phyloP scores from a whole-genome alignment of 805 yeast genomes.

The Nakazawaea holstii region DNA sequence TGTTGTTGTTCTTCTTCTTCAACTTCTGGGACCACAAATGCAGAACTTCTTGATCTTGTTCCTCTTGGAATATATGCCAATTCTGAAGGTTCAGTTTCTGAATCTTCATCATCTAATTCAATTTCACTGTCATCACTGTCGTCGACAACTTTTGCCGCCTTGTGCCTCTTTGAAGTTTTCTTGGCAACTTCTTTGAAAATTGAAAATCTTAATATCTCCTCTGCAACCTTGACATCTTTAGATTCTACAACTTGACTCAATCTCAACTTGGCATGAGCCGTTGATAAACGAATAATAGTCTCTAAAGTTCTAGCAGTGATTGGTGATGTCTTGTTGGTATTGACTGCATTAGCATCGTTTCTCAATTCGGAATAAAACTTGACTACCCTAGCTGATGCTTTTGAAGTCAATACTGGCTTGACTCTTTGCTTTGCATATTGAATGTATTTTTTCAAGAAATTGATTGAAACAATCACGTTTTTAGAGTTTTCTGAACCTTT shows the following conservation, averaged over 20 bases:
- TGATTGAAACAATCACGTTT: slow-evolving; percentile 59
- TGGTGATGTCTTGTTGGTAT: slow-evolving; percentile 81
- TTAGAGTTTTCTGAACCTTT: slow-evolving; percentile 53
- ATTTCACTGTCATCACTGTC: slow-evolving; percentile 16
- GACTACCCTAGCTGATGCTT: slow-evolving; percentile 78
- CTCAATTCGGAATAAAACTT: slow-evolving; percentile 75
- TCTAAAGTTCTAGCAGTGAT: slow-evolving; percentile 98
- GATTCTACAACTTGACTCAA: slow-evolving; percentile 68
- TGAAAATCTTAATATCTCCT: slow-evolving; percentile 77
- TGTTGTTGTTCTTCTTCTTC: slow-evolving; percentile 25
- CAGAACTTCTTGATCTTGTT: slow-evolving; percentile 16
- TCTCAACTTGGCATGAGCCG: slow-evolving; percentile 97
- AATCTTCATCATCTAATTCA: slow-evolving; percentile 24
- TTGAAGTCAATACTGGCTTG: slow-evolving; percentile 70
- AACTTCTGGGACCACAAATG: slow-evolving; percentile 23
- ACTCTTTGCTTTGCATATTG: slow-evolving; percentile 91
- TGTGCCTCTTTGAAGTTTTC: slow-evolving; percentile 26
- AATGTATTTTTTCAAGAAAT: slow-evolving; percentile 85
- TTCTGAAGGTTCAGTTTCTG: slow-evolving; percentile 16
- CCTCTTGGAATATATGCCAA: slow-evolving; percentile 7
- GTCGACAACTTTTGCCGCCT: slow-evolving; percentile 17
- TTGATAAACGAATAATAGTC: slow-evolving; percentile 87
- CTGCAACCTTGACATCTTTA: slow-evolving; percentile 82
- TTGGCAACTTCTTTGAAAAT: slow-evolving; percentile 69
- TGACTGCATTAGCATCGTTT: slow-evolving; percentile 58